Base-by-base conservation (phyloP, 805 yeast genomes). In the Metschnikowia baotianmanensis region DNA sequence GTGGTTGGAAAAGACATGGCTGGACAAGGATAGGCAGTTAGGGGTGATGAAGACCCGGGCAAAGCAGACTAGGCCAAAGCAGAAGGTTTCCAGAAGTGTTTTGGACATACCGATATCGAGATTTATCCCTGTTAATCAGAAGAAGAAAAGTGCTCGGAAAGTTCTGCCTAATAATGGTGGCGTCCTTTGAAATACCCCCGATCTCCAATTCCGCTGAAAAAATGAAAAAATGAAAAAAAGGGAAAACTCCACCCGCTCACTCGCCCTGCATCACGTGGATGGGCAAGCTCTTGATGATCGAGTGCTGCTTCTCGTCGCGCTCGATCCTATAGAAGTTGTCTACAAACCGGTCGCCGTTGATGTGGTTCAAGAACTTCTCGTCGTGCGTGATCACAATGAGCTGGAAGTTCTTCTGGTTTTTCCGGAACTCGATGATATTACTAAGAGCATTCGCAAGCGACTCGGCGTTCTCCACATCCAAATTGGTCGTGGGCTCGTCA, bases 401-500 rank as follows among this genome's bases (percentile, higher is more conserved):
- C 65, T 93, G 99, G 69, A 93, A 93, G 59, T 93, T 93, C 55
- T 74, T 77, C 61, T 93, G 99, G 25, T 69, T 71, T 39, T 78
- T 76, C 51, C 99, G 74, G 52, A 80, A 63, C 28, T 80, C 83
- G 43, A 93, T 87, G 38, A 93, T 86, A 36, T 72, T 74, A 45
- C 81, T 77, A 50, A 93, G 69, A 1, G 96, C 82, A 49, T 73
- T 77, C 0, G 98, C 99, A 45, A 93, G 73, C 27, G 96, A 80
- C 52, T 84, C 95, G 38, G 90, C 80, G 56, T 93, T 93, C 44
- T 86, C 96, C 36, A 77, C 79, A 62, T 93, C 99, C 42, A 93
- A 70, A 55, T 93, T 93, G 0, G 99, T 93, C 0, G 99, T 93
- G 7, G 99, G 99, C 64, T 93, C 99, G 63, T 93, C 99, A 28